A percentile compares a stretch with the other conserved stretches of the same genome.
Evolutionary conservation across 1,139 yeast species (phyloP).

Genomic region (Trichomonascaceae sp.): DNA sequence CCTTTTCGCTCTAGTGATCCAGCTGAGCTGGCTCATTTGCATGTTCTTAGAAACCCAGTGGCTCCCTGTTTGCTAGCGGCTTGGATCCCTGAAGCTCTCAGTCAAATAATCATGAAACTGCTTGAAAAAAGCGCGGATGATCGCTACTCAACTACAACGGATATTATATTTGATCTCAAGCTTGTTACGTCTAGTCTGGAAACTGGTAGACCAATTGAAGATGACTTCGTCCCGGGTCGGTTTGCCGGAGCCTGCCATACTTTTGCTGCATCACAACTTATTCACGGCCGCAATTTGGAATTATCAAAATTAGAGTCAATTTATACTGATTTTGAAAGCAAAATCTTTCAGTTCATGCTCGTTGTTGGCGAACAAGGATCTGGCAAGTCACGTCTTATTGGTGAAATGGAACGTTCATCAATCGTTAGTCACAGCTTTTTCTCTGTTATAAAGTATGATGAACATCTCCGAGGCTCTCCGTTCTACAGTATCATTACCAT

Average conservation of each 20-base stretch:
- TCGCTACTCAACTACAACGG: constrained; percentile 38
- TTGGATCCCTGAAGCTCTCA: constrained; percentile 38
- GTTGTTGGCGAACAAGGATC: constrained; percentile 44
- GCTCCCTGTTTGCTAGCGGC: constrained; percentile 37
- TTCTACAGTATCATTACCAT: constrained; percentile 35
- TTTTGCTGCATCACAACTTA: constrained; percentile 31
- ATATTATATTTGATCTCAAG: constrained; percentile 39
- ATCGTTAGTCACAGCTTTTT: constrained; percentile 37
- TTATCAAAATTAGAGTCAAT: constrained; percentile 28
- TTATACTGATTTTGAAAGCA: constrained; percentile 26
- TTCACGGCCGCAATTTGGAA: constrained; percentile 38
- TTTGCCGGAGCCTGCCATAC: constrained; percentile 20
- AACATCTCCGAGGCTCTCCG: constrained; percentile 33
- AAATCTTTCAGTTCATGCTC: constrained; percentile 33
- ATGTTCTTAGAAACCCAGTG: constrained; percentile 40
- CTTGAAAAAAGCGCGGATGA: constrained; percentile 41
- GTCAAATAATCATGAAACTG: constrained; percentile 40
- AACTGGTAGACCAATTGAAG: constrained; percentile 15
- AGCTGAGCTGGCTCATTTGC: constrained; percentile 39
- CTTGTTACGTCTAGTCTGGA: constrained; percentile 22
- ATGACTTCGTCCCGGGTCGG: constrained; percentile 23
- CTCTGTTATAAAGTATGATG: constrained; percentile 41
- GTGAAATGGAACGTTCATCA: constrained; percentile 39
- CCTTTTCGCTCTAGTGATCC: constrained; percentile 45
- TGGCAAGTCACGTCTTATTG: constrained; percentile 45